Base-by-base conservation (phyloP, 129 eudicot species). In the Arctium minus region DNA sequence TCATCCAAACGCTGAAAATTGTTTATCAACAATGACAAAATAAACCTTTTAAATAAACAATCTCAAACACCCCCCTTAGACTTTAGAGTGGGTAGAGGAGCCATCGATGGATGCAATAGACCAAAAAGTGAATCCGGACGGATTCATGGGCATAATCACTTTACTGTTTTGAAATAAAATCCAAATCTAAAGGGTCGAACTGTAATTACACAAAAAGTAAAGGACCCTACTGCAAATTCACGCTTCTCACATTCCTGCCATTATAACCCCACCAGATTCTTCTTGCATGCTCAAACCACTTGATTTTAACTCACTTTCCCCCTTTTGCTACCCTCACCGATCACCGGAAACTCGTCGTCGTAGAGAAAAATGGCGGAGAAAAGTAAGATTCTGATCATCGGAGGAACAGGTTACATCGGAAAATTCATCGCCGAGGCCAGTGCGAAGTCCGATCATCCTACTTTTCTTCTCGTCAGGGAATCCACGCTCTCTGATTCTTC, bases 391-490 rank as follows among this genome's bases (percentile, higher is more conserved):
- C 32, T 88, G 81, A 18, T 85, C 30, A 85, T 88, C 73, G 91
- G 91, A 33, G 91, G 89, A 18, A 88, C 91, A 0, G 91, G 89
- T 38, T 88, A 85, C 84, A 85, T 88, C 46, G 91, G 91, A 11
- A 88, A 88, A 18, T 88, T 77, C 73, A 70, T 88, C 42, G 91
- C 83, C 6, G 87, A 83, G n/a, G 87, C 90, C 11, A 76, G 87
- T 65, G 82, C 46, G 4, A 85, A 89, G 22, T 29, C 72, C 17
- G 92, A 87, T 5, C 90, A 89, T 69, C 90, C 92, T 60, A 89
- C 90, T 17, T 89, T 84, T 39, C 79, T 73, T 5, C 86, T 87
- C 31, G 82, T 89, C 6, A 83, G 92, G 37, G 85, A 85, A 73
- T 62, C 86, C 15, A 85, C 92, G 0, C 83, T 87, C 48, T 82